Evolutionary conservation across 1,139 yeast species (phyloP).

Genomic region (Nakaseomyces sp.): DNA sequence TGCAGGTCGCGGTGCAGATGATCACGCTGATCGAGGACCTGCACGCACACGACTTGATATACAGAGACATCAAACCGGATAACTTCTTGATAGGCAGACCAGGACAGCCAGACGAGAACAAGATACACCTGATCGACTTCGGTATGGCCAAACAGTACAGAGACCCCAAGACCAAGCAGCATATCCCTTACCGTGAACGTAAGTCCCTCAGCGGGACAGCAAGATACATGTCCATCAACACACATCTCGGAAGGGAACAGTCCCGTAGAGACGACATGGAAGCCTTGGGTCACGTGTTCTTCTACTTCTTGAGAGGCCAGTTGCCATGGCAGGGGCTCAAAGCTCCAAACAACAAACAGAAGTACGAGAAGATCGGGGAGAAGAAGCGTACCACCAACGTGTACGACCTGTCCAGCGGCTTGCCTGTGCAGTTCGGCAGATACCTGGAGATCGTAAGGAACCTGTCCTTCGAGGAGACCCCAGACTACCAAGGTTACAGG

Average conservation of each 20-base stretch:
- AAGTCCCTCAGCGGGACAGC: constrained; percentile 97
- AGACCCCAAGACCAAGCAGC: constrained; percentile 92
- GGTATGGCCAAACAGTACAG: constrained; percentile 94
- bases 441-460: constrained; percentile 64
- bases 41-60: constrained; percentile 62
- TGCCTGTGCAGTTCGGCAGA: constrained; percentile 71
- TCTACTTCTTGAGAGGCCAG: constrained; percentile 90
- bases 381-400: constrained; percentile 67
- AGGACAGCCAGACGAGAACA: constrained; percentile 55
- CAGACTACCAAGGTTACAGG: constrained; percentile 67
- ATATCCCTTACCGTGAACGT: constrained; percentile 92
- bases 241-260: constrained; percentile 95
- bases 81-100: constrained; percentile 92
- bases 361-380: constrained; percentile 74
- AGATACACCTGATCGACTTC: constrained; percentile 91
- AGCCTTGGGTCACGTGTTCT: constrained; percentile 87
- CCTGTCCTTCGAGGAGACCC: constrained; percentile 66
- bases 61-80: constrained; percentile 83
- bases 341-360: constrained; percentile 75
- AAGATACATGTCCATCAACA: constrained; percentile 88
- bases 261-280: constrained; percentile 95
- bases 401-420: constrained; percentile 56
- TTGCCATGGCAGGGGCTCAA: constrained; percentile 98
- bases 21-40: constrained; percentile 55
- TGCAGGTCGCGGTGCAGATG: constrained; percentile 71